phyloP scores from a whole-genome alignment of 257 asterid species.

The Prunella vulgaris region DNA sequence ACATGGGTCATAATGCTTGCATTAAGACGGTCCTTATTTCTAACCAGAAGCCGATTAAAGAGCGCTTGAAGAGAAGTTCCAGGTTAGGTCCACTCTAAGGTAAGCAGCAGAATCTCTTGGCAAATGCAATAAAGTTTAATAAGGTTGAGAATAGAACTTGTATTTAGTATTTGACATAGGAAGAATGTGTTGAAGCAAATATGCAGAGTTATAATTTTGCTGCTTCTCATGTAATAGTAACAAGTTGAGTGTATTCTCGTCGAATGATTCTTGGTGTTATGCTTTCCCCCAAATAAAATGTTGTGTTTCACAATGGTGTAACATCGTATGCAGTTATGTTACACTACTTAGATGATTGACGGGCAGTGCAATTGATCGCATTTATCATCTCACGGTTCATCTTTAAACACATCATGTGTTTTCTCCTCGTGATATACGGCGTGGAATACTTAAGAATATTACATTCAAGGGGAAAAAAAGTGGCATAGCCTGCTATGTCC shows the following conservation, averaged over 20 bases:
- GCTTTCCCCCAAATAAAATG: no score
- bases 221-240: neutral
- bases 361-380: no score
- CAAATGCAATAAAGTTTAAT: conserved; percentile 3
- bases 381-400: no score
- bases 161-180: neutral
- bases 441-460: neutral
- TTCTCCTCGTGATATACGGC: neutral
- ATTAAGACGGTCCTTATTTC: conserved; percentile 42
- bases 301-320: no score
- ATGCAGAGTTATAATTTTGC: neutral
- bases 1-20: conserved; percentile 76
- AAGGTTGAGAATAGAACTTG: neutral
- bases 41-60: conserved; percentile 51
- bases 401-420: no score
- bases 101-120: conserved; percentile 7
- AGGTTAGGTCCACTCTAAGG: neutral
- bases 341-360: no score
- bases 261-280: neutral
- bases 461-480: neutral
- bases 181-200: neutral
- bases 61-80: conserved; percentile 34
- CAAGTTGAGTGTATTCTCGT: neutral
- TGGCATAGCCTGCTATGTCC: conserved; percentile 1
- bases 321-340: no score